Conservation (phyloP, 495 filamentous ascomycete genomes). For the Aspergillus homomorphus region DNA sequence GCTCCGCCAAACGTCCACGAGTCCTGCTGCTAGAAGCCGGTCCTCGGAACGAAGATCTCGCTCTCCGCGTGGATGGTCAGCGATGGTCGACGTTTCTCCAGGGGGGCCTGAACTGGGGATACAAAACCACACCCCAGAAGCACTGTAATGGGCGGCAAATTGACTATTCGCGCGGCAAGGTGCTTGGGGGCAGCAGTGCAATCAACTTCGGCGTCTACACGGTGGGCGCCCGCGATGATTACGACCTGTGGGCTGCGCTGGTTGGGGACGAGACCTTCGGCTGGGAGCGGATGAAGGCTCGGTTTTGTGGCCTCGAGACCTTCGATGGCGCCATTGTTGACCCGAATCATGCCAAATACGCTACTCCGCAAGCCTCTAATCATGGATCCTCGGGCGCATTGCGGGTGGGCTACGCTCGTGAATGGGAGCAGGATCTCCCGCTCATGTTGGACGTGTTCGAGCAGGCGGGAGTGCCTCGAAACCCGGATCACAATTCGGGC, state of each 20-base stretch:
- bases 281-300: conserved; percentile 47
- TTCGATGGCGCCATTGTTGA: conserved; percentile 44
- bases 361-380: conserved; percentile 24
- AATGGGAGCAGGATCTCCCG: conserved; percentile 50
- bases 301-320: conserved; percentile 52
- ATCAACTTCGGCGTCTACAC: conserved; percentile 64
- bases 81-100: conserved; percentile 50
- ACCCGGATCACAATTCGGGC: conserved; percentile 58
- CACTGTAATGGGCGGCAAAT: conserved; percentile 49
- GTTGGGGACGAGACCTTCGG: conserved; percentile 44
- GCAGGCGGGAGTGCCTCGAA: conserved; percentile 45
- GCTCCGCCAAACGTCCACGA: conserved; percentile 38
- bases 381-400: conserved; percentile 52
- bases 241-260: conserved; percentile 50
- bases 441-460: conserved; percentile 44
- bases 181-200: conserved; percentile 58
- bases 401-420: conserved; percentile 42
- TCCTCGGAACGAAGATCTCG: conserved; percentile 42
- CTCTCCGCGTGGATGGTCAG: conserved; percentile 49
- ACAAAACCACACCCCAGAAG: conserved; percentile 55
- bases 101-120: conserved; percentile 54
- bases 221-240: conserved; percentile 57
- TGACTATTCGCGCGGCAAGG: conserved; percentile 56
- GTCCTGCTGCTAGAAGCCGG: conserved; percentile 62
- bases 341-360: conserved; percentile 36